Percentiles rank a stretch among this genome's conserved stretches.
Conservation (phyloP, 1,284 basidiomycete species). For the Trametes sp. region DNA sequence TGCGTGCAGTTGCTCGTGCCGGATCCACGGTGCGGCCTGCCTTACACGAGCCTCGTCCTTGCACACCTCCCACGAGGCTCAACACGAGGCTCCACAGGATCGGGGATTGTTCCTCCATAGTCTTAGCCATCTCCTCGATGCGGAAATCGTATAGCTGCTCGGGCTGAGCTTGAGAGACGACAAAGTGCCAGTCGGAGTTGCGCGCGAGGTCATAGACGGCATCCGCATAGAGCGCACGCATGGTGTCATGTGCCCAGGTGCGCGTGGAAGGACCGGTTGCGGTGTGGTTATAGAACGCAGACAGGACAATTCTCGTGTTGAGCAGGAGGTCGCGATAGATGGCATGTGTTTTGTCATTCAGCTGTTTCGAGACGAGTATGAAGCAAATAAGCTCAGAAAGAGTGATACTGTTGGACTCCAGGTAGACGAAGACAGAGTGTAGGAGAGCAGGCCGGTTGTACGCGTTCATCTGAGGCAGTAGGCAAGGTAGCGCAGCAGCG, state of each 20-base stretch:
- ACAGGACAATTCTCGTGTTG: neutral
- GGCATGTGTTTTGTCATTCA: neutral
- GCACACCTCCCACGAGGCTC: neutral
- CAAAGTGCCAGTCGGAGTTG: slow-evolving; percentile 4
- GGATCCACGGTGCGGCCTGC: too few relatives aligned
- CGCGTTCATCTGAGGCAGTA: neutral
- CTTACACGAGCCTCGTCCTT: too few relatives aligned
- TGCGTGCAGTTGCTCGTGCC: too few relatives aligned
- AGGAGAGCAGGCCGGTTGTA: neutral
- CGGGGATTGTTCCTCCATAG: neutral
- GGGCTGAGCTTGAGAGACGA: neutral
- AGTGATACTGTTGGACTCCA: neutral
- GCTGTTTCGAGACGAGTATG: neutral
- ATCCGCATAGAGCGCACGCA: neutral
- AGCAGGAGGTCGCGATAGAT: slow-evolving; percentile 2
- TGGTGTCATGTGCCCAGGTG: slow-evolving; percentile 1
- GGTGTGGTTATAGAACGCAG: neutral
- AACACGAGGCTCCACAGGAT: slow-evolving; percentile 4
- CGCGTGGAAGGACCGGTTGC: neutral
- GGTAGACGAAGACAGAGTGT: neutral
- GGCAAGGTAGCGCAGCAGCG: too few relatives aligned
- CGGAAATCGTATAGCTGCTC: slow-evolving; percentile 9
- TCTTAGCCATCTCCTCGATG: slow-evolving; percentile 7
- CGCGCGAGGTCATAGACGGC: neutral
- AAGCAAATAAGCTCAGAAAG: neutral